Evolutionary conservation across 768 basidiomycete genomes (phyloP), one percentile per base, ranked within the genome.

Genomic region (Atractiella rhizophila): DNA sequence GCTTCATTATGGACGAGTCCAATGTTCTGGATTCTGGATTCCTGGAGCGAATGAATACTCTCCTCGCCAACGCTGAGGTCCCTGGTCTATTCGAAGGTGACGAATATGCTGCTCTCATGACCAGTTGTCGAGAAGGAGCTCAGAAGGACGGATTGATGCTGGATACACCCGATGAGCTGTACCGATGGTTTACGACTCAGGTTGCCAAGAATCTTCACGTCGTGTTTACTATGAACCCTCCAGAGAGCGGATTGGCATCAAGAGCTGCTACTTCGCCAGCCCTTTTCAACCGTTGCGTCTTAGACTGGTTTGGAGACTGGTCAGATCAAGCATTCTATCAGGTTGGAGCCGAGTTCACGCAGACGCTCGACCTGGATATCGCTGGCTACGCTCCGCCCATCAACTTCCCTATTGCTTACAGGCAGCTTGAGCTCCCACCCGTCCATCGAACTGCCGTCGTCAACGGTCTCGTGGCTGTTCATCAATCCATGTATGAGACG

Each of bases 11-110:
- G 91, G 91, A 98, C 59, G 91, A 98, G 58, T 96, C 91, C 4
- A 96, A 98, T 53, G 91, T 96, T 11, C 74, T 96, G 25, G 91
- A 98, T 57, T 88, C 91, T 11, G 91, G 91, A 34, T 98, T 98
- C 68, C 63, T 98, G 48, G 91, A 98, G 57, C 73, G 91, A n/a
- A 96, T 98, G 88, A 98, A 98, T 59, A 98, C 91, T 0, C 70
- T 98, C 12, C 69, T 98, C 13, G 91, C 91, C 29, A 98, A 98
- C 53, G 91, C 91, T n/a, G 91, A 98, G 59, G 86, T 98, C n/a
- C 91, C 91, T 0, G 91, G 91, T 59, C 68, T 98, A n/a, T 98
- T 98, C 57, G 91, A 98, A 60, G 91, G 91, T n/a, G 91, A 98
- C 53, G 91, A 98, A 56, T 76, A 94, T 57, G 74, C 88, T 16